Base-by-base conservation (phyloP, 2,329 filamentous ascomycete species). In the Ilyonectria sp. region DNA sequence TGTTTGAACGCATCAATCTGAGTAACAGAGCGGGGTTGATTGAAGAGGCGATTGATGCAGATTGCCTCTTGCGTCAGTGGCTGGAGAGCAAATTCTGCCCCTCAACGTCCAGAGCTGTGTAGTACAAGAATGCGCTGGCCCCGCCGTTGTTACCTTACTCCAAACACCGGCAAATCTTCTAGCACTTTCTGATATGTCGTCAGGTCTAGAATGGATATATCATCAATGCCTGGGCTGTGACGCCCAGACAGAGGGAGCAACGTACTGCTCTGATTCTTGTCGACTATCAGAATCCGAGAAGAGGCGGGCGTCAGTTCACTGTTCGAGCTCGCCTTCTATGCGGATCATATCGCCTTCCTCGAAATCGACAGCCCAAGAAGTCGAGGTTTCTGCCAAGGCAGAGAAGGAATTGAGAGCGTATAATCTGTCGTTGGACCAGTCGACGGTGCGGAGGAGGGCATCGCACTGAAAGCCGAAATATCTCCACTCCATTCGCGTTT, bases 361-460 rank as follows among this genome's bases (percentile, higher is more conserved):
- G 19, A 49, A 13, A 19, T 49, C 46, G 46, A 13, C n/a, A 49
- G 46, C 46, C 46, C 46, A 49, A 49, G 46, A 49, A 17, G 46
- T n/a, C 46, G 46, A n/a, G 46, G 46, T 49, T 1, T 49, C 46
- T 13, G 46, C 46, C 46, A 49, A 49, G 46, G n/a, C 46, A 49
- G 46, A 49, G 46, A 49, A 21, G 46, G 46, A 49, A 49, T 49
- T 49, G 46, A 49, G 46, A 49, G 46, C 46, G 13, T 49, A 49
- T 19, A 49, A 49, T 49, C 15, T 49, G 17, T 49, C 46, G 19
- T 49, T 49, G 46, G 46, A 49, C 46, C 17, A 49, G 46, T 49
- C 46, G 46, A 49, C 15, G 46, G 26, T 7, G 46, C 15, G 19
- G 46, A 49, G 46, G 23, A 49, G 46, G 19, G 46, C 46, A 49